A percentile compares a stretch with the other conserved stretches of the same genome.
Evolutionary conservation across 2,329 filamentous ascomycete genomes (phyloP).

Genomic region (Fusarium verticillioides): DNA sequence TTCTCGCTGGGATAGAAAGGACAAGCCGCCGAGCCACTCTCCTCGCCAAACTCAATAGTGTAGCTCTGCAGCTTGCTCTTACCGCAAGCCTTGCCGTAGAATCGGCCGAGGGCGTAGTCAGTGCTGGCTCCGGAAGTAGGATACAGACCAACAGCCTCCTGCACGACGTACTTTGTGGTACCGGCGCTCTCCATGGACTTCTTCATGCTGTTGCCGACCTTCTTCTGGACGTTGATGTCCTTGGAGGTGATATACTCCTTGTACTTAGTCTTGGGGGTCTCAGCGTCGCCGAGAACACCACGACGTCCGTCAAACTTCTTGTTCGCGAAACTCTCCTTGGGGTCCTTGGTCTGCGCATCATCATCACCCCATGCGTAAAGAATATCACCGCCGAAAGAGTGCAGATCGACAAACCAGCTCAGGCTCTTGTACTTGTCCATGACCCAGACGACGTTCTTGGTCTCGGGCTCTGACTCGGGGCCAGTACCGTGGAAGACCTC

Average conservation of each 20-base stretch:
- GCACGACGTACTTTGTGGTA: constrained; percentile 51
- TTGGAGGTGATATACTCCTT: constrained; percentile 56
- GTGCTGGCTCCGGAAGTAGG: constrained; percentile 58
- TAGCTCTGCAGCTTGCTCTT: constrained; percentile 55
- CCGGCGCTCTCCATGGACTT: constrained; percentile 54
- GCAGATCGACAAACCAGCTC: constrained; percentile 68
- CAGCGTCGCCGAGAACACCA: constrained; percentile 56
- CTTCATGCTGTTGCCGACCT: constrained; percentile 50
- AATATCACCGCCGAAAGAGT: constrained; percentile 63
- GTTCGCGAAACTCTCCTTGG: constrained; percentile 64
- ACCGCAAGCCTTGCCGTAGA: constrained; percentile 51
- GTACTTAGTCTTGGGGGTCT: constrained; percentile 50
- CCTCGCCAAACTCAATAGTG: constrained; percentile 59
- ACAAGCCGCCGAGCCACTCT: constrained; percentile 40
- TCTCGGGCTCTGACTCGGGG: constrained; percentile 67
- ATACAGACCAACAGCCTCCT: constrained; percentile 56
- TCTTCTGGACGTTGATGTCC: constrained; percentile 51
- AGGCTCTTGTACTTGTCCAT: constrained; percentile 61
- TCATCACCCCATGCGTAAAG: constrained; percentile 69
- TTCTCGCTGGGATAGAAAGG: constrained; percentile 59
- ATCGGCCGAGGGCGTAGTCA: constrained; percentile 60
- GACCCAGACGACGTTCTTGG: constrained; percentile 63
- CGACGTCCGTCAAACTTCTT: constrained; percentile 61
- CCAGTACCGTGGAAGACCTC: constrained; percentile 63
- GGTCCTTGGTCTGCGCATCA: constrained; percentile 58